phyloP scores from a whole-genome alignment of 306 rosid species.

The Boehmeria nivea region DNA sequence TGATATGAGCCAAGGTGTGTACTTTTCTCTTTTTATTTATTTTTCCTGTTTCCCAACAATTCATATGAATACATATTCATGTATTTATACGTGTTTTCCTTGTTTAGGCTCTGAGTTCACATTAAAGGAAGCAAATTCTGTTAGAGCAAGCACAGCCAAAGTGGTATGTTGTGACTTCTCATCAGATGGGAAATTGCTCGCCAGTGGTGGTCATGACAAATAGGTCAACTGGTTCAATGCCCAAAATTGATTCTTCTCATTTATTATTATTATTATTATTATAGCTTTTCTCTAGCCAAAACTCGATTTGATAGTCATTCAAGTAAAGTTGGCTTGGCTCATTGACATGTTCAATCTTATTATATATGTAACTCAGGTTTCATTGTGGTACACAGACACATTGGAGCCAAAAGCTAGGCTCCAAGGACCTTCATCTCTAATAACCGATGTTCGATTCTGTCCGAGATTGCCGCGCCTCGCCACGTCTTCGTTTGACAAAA shows the following conservation, averaged over 20 bases:
- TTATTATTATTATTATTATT: too few relatives aligned
- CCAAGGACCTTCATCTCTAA: conserved; percentile 72
- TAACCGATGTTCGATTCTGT: conserved; percentile 93
- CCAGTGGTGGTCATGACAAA: conserved; percentile 98
- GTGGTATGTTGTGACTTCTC: conserved; percentile 89
- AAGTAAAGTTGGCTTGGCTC: conserved; percentile 1
- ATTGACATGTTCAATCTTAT: too few relatives aligned
- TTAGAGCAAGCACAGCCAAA: conserved; percentile 77
- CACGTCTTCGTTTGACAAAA: conserved; percentile 89
- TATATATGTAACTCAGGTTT: conserved; percentile 68
- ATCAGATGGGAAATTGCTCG: conserved; percentile 89
- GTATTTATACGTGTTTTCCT: too few relatives aligned
- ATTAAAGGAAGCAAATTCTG: conserved; percentile 57
- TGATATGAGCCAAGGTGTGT: too few relatives aligned
- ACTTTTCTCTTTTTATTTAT: too few relatives aligned
- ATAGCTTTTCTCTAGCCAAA: too few relatives aligned
- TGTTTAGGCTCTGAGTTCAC: too few relatives aligned
- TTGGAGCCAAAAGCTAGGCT: conserved; percentile 60
- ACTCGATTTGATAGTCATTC: too few relatives aligned
- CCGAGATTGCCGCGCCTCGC: conserved; percentile 84
- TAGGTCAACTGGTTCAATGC: conserved; percentile 41
- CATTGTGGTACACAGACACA: conserved; percentile 75
- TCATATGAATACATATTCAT: too few relatives aligned
- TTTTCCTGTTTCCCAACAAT: too few relatives aligned
- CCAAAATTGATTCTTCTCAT: background rate